Percentiles rank a stretch among this genome's conserved stretches.
phyloP scores from a whole-genome alignment of 768 basidiomycete species.

The Mrakia blollopis region DNA sequence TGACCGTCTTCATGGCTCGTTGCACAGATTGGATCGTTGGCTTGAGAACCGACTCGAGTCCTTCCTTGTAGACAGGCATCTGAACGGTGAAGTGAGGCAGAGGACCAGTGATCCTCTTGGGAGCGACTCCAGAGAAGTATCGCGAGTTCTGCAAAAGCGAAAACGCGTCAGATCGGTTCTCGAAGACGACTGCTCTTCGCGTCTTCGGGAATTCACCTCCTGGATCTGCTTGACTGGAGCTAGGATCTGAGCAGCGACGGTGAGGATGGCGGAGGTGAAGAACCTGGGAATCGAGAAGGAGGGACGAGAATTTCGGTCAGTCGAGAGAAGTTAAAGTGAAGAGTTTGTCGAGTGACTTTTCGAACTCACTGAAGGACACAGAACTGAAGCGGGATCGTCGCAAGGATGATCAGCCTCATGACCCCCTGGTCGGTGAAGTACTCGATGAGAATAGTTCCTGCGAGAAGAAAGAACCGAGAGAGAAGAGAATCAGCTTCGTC shows the following conservation, averaged over 20 bases:
- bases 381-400: slow-evolving; percentile 55
- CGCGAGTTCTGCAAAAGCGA: too few relatives aligned
- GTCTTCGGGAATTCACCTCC: too few relatives aligned
- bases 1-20: slow-evolving; percentile 69
- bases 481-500: not conserved
- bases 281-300: slow-evolving; percentile 29
- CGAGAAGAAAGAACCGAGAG: too few relatives aligned
- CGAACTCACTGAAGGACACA: slow-evolving; percentile 64
- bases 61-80: slow-evolving; percentile 23
- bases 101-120: slow-evolving; percentile 6
- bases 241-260: slow-evolving; percentile 40
- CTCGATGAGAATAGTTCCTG: slow-evolving; percentile 54
- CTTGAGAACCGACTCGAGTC: slow-evolving; percentile 34
- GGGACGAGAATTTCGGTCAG: not conserved
- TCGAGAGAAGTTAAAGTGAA: too few relatives aligned
- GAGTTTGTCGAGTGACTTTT: too few relatives aligned
- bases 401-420: slow-evolving; percentile 60
- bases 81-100: slow-evolving; percentile 19
- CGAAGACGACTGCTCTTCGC: too few relatives aligned
- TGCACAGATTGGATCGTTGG: slow-evolving; percentile 54
- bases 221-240: slow-evolving; percentile 43
- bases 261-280: slow-evolving; percentile 38
- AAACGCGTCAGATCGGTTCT: too few relatives aligned
- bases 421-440: slow-evolving; percentile 61
- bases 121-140: slow-evolving; percentile 5